Evolutionary conservation across 257 asterid genomes (phyloP).

Genomic region (Ophiorrhiza pumila): DNA sequence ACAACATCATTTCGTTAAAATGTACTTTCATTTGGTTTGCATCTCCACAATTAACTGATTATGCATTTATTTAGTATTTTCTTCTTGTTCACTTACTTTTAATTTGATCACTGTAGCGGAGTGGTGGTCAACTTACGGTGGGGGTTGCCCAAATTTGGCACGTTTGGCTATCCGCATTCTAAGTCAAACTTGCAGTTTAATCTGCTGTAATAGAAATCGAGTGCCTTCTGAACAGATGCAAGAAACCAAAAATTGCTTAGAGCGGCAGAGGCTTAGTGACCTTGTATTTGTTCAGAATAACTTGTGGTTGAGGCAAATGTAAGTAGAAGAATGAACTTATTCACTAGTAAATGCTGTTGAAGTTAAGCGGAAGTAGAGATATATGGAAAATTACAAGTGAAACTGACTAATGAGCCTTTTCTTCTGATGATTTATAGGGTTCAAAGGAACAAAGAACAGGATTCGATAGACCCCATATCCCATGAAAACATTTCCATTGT

Average conservation of each 20-base stretch:
- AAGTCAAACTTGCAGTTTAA: slow-evolving; percentile 87
- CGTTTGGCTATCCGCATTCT: slow-evolving; percentile 81
- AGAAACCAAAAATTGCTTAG: slow-evolving; percentile 66
- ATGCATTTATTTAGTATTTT: slow-evolving; percentile 22
- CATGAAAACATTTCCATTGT: slow-evolving; percentile 50
- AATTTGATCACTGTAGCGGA: slow-evolving; percentile 49
- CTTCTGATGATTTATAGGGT: slow-evolving; percentile 33
- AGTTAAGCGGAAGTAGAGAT: not conserved
- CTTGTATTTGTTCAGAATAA: slow-evolving; percentile 72
- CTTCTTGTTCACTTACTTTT: slow-evolving; percentile 19
- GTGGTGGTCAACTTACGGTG: slow-evolving; percentile 96
- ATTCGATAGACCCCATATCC: slow-evolving; percentile 59
- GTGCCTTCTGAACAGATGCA: slow-evolving; percentile 56
- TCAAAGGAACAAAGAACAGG: slow-evolving; percentile 42
- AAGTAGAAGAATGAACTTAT: slow-evolving; percentile 24
- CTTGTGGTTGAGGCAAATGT: slow-evolving; percentile 75
- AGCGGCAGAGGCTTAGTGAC: slow-evolving; percentile 77
- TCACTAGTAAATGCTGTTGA: not conserved
- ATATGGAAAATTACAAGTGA: not conserved
- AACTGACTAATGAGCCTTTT: slow-evolving; percentile 4
- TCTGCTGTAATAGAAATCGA: slow-evolving; percentile 45
- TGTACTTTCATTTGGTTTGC: not conserved
- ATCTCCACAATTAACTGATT: not conserved
- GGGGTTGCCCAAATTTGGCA: slow-evolving; percentile 87
- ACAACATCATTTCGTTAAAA: not conserved